Percentiles rank a stretch among this genome's conserved stretches.
These are phyloP conservation scores for Schwanniomyces pseudopolymorphus DNA, from an alignment of 805 yeast genomes.

Conservation along the genomic window DNA sequence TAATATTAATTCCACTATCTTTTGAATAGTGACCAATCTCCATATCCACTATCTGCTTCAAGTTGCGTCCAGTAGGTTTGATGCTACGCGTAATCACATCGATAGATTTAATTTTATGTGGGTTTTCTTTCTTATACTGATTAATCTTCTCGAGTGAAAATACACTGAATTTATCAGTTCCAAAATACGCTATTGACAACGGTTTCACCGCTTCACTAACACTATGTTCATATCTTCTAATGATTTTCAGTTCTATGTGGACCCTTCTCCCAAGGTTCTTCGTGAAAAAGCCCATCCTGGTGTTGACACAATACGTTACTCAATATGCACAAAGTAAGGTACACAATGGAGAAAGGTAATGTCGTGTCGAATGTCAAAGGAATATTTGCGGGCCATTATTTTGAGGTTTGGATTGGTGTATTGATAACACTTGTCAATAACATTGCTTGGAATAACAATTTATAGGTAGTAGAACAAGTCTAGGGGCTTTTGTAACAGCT, in stretches of 20 bases:
- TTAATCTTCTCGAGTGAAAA: constrained; percentile 45
- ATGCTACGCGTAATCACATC: constrained; percentile 66
- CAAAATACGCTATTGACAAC: constrained; percentile 62
- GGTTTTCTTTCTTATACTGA: constrained; percentile 15
- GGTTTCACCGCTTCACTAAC: constrained; percentile 1
- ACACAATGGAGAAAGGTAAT: neutral
- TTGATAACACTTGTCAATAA: neutral
- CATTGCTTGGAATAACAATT: neutral
- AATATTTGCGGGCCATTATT: neutral
- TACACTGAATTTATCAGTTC: constrained; percentile 72
- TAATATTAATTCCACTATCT: constrained; percentile 30
- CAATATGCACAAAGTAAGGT: neutral
- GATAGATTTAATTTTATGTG: constrained; percentile 31
- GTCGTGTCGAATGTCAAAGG: neutral
- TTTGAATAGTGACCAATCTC: constrained; percentile 50
- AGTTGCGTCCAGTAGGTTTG: constrained; percentile 63
- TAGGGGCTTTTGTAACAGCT: neutral
- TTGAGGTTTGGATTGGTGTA: neutral
- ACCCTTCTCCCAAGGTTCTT: neutral
- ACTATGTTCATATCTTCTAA: neutral
- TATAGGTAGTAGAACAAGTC: neutral
- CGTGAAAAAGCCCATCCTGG: neutral
- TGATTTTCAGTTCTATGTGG: neutral
- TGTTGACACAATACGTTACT: neutral
- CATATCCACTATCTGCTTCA: constrained; percentile 46